Conservation (phyloP, 2,329 filamentous ascomycete genomes). For the Trichoderma pleuroti region DNA sequence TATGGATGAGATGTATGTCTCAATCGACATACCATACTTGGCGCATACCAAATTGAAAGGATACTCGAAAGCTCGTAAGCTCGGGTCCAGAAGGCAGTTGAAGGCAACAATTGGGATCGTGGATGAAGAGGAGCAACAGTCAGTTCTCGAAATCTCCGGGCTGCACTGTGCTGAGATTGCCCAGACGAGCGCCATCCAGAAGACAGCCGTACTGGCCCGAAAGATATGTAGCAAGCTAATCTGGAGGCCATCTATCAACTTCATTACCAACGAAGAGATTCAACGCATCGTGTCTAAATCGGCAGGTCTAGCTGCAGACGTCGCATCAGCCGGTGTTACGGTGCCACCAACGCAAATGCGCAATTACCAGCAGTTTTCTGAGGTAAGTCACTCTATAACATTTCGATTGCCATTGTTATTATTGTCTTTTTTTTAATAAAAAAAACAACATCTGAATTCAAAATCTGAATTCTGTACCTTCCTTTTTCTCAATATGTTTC, state of each 20-base stretch:
- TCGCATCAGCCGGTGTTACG: no score
- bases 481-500: no score
- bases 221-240: background rate
- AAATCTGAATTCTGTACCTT: no score
- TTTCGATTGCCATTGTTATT: no score
- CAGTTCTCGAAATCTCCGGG: background rate
- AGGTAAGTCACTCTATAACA: background rate
- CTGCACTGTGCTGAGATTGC: background rate
- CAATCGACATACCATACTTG: background rate
- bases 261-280: background rate
- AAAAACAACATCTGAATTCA: no score
- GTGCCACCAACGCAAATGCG: background rate
- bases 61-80: background rate
- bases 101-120: background rate
- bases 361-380: background rate
- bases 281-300: background rate
- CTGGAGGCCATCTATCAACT: background rate
- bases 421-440: no score
- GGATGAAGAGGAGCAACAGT: background rate
- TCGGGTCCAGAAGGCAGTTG: background rate
- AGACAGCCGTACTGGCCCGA: background rate
- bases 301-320: no score
- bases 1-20: background rate
- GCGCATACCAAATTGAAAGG: background rate
- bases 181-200: background rate